A percentile compares a stretch with the other conserved stretches of the same genome.
These are phyloP conservation scores for Volvariella volvacea DNA, from an alignment of 1,284 basidiomycete species.

Conservation along the genomic window DNA sequence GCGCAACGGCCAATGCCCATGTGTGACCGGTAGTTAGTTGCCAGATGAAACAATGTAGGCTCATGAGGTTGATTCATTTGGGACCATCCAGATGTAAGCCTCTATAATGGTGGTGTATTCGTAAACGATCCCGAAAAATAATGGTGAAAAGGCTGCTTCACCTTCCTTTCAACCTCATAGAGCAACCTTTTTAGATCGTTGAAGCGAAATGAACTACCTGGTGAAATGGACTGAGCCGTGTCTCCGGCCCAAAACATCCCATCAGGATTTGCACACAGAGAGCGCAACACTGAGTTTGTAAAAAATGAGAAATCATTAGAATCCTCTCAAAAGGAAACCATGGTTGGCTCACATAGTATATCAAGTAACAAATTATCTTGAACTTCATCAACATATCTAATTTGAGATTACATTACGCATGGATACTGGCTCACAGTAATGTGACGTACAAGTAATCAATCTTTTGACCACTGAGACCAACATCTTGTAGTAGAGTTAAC, in stretches of 20 bases:
- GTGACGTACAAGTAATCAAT: no score
- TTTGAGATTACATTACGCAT: no score
- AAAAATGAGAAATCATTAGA: background rate
- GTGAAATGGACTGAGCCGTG: slow-evolving; percentile 73
- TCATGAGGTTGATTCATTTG: no score
- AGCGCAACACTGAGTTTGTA: slow-evolving; percentile 44
- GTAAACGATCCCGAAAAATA: no score
- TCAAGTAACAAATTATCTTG: slow-evolving; percentile 71
- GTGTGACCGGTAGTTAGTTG: slow-evolving; percentile 66
- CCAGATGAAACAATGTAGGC: slow-evolving; percentile 42
- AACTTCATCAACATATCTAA: slow-evolving; percentile 66
- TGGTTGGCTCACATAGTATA: slow-evolving; percentile 48
- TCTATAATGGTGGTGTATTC: no score
- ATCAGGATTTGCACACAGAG: slow-evolving; percentile 53
- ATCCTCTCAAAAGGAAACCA: background rate
- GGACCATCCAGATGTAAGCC: no score
- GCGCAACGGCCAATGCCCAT: slow-evolving; percentile 67
- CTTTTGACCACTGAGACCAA: no score
- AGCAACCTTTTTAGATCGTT: slow-evolving; percentile 65
- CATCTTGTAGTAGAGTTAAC: no score
- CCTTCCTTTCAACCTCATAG: slow-evolving; percentile 34
- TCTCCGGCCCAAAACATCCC: slow-evolving; percentile 77
- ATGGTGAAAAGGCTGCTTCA: background rate
- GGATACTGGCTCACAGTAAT: no score
- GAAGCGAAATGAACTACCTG: slow-evolving; percentile 67